Evolutionary conservation across 2,329 filamentous ascomycete genomes (phyloP), one percentile per base, ranked within the genome.

Genomic region (Pseudogymnoascus sp.): DNA sequence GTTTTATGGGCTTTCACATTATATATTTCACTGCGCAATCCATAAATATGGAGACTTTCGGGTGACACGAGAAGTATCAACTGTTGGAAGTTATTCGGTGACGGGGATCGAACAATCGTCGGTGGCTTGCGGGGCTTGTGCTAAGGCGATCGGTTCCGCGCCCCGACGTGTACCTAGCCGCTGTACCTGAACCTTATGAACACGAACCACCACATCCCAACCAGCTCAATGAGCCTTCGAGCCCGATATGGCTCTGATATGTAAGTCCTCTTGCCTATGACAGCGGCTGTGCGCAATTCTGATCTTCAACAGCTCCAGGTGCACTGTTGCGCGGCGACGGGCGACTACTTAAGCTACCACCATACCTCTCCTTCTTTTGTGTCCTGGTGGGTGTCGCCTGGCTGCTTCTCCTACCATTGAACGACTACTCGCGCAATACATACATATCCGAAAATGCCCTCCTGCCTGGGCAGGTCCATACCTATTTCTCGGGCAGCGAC

Each of bases 381-480:
- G 86, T 98, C 71, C 71, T 93, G 60, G 84, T 96, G 71, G 95
- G 95, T 62, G 84, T 97, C 64, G 84, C 86, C 70, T 99, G 93
- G 91, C 86, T 99, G 13, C 85, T 97, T 21, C 82, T 98, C 34
- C 85, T 99, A 1, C 95, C 95, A 2, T 82, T 98, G 62, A 85
- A 98, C 76, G 85, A 93, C 69, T 96, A 98, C 79, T 96, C 92
- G 61, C 87, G 95, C 68, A 83, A 85, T 66, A 99, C 93, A 0
- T 99, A 99, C 76, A 95, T 99, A 65, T 98, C 93, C 48, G 95
- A 99, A 76, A 99, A 99, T 75, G 95, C 95, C 10, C 85, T 99
- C 36, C 81, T 99, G 13, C 95, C 95, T 0, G 95, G 93, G 1
- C 95, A 99, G 77, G 95, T 98, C 7, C 93, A 98, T 78, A 96